phyloP scores from a whole-genome alignment of 306 rosid genomes.

The Echinosophora koreensis region DNA sequence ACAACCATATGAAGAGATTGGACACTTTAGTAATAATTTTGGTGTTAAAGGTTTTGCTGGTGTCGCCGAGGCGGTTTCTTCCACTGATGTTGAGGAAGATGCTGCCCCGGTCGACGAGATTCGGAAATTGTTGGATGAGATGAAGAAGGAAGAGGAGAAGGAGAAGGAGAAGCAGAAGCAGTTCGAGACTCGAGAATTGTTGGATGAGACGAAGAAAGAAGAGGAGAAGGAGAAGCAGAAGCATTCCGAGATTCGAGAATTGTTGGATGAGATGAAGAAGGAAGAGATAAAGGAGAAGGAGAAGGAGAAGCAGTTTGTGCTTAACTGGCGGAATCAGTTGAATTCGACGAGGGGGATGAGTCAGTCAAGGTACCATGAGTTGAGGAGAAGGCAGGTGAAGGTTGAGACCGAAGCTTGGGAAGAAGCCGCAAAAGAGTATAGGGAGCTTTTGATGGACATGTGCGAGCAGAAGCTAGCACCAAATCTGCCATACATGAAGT shows the following conservation, averaged over 20 bases:
- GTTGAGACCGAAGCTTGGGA: constrained; percentile 93
- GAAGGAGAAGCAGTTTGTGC: constrained; percentile 26
- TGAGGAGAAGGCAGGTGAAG: constrained; percentile 79
- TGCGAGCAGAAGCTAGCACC: constrained; percentile 92
- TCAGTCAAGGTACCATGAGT: constrained; percentile 52
- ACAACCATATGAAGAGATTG: constrained; percentile 20
- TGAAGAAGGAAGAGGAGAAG: constrained; percentile 61
- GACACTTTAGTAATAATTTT: constrained; percentile 21
- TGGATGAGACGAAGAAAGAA: constrained; percentile 63
- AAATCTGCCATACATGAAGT: constrained; percentile 87
- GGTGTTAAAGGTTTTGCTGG: constrained; percentile 62
- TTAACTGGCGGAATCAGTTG: constrained; percentile 43
- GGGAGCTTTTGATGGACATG: constrained; percentile 90
- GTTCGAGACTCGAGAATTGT: constrained; percentile 43
- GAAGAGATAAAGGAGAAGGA: constrained; percentile 48
- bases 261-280: constrained; percentile 61
- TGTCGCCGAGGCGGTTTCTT: constrained; percentile 77
- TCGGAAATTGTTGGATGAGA: constrained; percentile 60
- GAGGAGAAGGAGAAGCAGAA: constrained; percentile 48
- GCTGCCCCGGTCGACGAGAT: constrained; percentile 53
- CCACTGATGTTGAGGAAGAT: constrained; percentile 78
- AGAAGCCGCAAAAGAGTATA: constrained; percentile 79
- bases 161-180: constrained; percentile 47
- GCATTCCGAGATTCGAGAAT: constrained; percentile 52
- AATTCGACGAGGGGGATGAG: constrained; percentile 52